These are phyloP conservation scores for Podospora conica DNA, from an alignment of 495 filamentous ascomycete genomes.

Conservation along the genomic window DNA sequence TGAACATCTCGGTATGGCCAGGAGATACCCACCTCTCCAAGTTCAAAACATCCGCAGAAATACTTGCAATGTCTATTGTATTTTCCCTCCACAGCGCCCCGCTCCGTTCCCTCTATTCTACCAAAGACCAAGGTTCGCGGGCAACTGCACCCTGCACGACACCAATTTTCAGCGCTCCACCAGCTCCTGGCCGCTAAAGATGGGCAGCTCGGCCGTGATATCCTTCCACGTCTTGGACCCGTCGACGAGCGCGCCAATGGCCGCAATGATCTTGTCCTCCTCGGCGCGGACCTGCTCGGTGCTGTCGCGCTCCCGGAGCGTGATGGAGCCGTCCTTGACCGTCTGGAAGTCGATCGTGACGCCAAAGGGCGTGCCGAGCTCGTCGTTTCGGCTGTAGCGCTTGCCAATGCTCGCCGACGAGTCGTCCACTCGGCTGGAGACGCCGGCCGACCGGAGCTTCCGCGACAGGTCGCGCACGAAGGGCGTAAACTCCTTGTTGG, in stretches of 20 bases:
- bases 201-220: constrained; percentile 52
- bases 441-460: constrained; percentile 52
- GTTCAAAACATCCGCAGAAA: not conserved
- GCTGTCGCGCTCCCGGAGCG: constrained; percentile 65
- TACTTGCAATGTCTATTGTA: not conserved
- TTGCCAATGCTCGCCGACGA: constrained; percentile 67
- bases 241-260: constrained; percentile 52
- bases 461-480: constrained; percentile 49
- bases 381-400: constrained; percentile 66
- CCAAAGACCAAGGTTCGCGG: not conserved
- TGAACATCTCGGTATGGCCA: not conserved
- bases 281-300: constrained; percentile 66
- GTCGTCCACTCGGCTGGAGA: constrained; percentile 63
- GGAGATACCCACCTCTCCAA: too few species aligned
- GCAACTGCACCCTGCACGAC: not conserved
- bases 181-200: constrained; percentile 54
- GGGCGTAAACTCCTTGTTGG: constrained; percentile 54
- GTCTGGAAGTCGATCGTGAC: constrained; percentile 73
- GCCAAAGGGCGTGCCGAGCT: constrained; percentile 66
- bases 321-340: constrained; percentile 61
- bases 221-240: constrained; percentile 57
- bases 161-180: constrained; percentile 17
- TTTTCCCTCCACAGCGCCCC: not conserved
- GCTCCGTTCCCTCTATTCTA: not conserved
- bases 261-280: constrained; percentile 56